A percentile compares a stretch with the other conserved stretches of the same genome.
phyloP scores from a whole-genome alignment of 108 stramenopile genomes.

The Aurantiochytrium sp. region DNA sequence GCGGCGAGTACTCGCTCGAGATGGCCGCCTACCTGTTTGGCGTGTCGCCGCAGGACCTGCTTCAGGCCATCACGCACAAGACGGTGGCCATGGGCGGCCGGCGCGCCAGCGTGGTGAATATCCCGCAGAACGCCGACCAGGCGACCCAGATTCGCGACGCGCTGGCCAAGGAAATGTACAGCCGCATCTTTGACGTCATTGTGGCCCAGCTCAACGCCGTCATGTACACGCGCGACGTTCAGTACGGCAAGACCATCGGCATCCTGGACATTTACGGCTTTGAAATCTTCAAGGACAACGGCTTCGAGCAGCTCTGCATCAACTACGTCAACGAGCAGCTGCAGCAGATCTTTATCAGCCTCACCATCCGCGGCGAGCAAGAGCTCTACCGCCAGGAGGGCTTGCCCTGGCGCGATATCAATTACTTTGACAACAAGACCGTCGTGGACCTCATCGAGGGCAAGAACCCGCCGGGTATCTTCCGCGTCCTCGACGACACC shows the following conservation, averaged over 20 bases:
- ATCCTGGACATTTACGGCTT: conserved; percentile 54
- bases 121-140: conserved; percentile 18
- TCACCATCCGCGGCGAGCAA: conserved; percentile 58
- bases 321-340: conserved; percentile 60
- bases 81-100: conserved; percentile 35
- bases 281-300: conserved; percentile 43
- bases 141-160: conserved; percentile 32
- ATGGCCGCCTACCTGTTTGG: conserved; percentile 73
- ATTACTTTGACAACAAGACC: conserved; percentile 59
- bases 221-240: conserved; percentile 41
- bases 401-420: conserved; percentile 46
- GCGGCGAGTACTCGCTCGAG: conserved; percentile 40
- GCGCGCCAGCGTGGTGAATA: neutral
- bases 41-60: conserved; percentile 64
- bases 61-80: conserved; percentile 37
- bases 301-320: conserved; percentile 54
- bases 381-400: conserved; percentile 58
- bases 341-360: conserved; percentile 60
- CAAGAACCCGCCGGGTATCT: conserved; percentile 25
- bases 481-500: conserved; percentile 48
- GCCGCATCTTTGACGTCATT: conserved; percentile 37
- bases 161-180: conserved; percentile 46
- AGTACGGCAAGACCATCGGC: conserved; percentile 60
- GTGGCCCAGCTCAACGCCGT: conserved; percentile 40
- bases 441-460: conserved; percentile 54